These are phyloP conservation scores for Hymenoscyphus fructigenus DNA, from an alignment of 2,329 filamentous ascomycete genomes.

Conservation along the genomic window DNA sequence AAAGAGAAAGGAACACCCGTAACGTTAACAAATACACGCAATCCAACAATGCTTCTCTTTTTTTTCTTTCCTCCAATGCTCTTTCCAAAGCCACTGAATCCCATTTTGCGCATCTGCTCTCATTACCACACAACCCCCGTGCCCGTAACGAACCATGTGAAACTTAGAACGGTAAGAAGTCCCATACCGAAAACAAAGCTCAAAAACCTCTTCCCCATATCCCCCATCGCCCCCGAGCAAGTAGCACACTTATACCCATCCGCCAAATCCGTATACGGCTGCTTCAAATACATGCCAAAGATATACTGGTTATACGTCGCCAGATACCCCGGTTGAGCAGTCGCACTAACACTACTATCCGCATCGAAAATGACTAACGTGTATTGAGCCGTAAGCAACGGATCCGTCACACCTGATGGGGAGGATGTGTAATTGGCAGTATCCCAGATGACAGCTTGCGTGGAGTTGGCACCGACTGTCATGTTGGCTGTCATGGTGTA, in stretches of 20 bases:
- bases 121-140: constrained; percentile 35
- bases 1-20: background rate
- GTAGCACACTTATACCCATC: constrained; percentile 55
- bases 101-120: too few relatives aligned
- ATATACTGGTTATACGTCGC: constrained; percentile 47
- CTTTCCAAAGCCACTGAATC: constrained; percentile 13
- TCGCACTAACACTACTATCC: constrained; percentile 49
- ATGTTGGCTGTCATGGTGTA: constrained; percentile 65
- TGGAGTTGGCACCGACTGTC: constrained; percentile 50
- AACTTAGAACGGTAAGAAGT: constrained; percentile 56
- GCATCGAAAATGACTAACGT: constrained; percentile 63
- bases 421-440: constrained; percentile 47
- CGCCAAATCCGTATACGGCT: constrained; percentile 49
- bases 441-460: constrained; percentile 57
- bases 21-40: constrained; percentile 16
- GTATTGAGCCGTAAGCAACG: constrained; percentile 55
- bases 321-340: constrained; percentile 56
- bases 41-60: constrained; percentile 4
- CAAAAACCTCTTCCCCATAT: constrained; percentile 48
- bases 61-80: background rate
- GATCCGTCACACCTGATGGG: constrained; percentile 31
- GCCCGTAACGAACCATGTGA: constrained; percentile 64
- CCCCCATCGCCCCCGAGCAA: constrained; percentile 53
- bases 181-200: constrained; percentile 55
- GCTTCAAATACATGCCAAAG: constrained; percentile 58